phyloP scores from a whole-genome alignment of 2,329 filamentous ascomycete species.

The Penicillium concentricum region DNA sequence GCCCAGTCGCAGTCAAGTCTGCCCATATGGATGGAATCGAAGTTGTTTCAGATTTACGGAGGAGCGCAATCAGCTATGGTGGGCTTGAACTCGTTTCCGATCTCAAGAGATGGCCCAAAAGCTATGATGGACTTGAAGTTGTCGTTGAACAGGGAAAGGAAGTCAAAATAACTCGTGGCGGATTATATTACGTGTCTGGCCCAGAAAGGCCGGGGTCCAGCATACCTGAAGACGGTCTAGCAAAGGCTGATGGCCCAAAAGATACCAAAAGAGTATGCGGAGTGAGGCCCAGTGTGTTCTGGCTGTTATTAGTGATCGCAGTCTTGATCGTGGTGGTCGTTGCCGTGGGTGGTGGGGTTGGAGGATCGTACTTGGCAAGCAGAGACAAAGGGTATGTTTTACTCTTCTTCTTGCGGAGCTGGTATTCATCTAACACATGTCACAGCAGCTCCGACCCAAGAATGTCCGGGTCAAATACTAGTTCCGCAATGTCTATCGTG shows the following conservation, averaged over 20 bases:
- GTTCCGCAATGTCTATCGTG: not conserved
- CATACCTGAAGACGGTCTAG: not conserved
- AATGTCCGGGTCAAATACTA: not conserved
- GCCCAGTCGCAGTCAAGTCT: not conserved
- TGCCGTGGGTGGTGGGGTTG: not conserved
- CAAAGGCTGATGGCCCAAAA: not conserved
- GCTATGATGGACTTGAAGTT: not conserved
- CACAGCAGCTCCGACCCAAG: not conserved
- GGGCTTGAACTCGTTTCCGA: not conserved
- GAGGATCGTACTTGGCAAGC: not conserved
- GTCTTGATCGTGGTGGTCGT: not conserved
- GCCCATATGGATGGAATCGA: not conserved
- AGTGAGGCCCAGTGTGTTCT: not conserved
- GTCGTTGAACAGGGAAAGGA: constrained; percentile 1
- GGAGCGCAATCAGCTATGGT: not conserved
- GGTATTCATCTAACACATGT: not conserved
- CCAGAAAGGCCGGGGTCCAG: not conserved
- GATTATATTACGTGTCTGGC: not conserved
- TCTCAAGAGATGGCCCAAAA: not conserved
- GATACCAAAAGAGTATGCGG: not conserved
- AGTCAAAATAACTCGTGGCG: not conserved
- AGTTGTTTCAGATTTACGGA: not conserved
- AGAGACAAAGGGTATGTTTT: not conserved
- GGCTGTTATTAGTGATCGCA: not conserved
- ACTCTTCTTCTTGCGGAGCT: not conserved